Conservation (phyloP, 2,329 filamentous ascomycete genomes). For the Fusarium pseudoanthophilum region DNA sequence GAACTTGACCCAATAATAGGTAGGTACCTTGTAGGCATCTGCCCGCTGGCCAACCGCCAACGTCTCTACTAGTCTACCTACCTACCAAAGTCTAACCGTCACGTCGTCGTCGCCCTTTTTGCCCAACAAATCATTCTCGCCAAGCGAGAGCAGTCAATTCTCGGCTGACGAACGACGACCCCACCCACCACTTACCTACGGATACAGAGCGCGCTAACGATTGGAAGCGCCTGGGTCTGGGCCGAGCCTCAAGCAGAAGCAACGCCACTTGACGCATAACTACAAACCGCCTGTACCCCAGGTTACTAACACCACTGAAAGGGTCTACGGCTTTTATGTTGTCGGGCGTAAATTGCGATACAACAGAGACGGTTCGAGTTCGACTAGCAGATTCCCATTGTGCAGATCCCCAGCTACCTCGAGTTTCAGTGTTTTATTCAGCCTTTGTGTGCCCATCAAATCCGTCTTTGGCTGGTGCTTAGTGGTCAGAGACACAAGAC, state of each 20-base stretch:
- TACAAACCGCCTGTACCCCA: slow-evolving; percentile 15
- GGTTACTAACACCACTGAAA: not conserved
- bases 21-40: not conserved
- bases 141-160: slow-evolving; percentile 6
- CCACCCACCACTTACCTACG: not conserved
- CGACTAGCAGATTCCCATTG: slow-evolving; percentile 10
- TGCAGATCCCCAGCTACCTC: slow-evolving; percentile 18
- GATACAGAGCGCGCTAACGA: not conserved
- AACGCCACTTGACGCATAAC: slow-evolving; percentile 12
- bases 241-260: slow-evolving; percentile 28
- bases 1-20: not conserved
- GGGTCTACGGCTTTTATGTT: slow-evolving; percentile 1
- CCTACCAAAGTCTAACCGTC: not conserved
- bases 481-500: not conserved
- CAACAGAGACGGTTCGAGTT: not conserved
- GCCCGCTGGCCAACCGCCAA: not conserved
- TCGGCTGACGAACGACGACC: slow-evolving; percentile 7
- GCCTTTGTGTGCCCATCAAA: slow-evolving; percentile 1
- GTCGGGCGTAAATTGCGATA: slow-evolving; percentile 19
- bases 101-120: not conserved
- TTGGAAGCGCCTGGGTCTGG: not conserved
- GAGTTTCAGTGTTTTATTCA: slow-evolving; percentile 10
- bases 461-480: not conserved
- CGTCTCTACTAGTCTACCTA: not conserved
- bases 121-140: slow-evolving; percentile 7